Evolutionary conservation across 768 basidiomycete species (phyloP).

Genomic region (Tulasnella sp.): DNA sequence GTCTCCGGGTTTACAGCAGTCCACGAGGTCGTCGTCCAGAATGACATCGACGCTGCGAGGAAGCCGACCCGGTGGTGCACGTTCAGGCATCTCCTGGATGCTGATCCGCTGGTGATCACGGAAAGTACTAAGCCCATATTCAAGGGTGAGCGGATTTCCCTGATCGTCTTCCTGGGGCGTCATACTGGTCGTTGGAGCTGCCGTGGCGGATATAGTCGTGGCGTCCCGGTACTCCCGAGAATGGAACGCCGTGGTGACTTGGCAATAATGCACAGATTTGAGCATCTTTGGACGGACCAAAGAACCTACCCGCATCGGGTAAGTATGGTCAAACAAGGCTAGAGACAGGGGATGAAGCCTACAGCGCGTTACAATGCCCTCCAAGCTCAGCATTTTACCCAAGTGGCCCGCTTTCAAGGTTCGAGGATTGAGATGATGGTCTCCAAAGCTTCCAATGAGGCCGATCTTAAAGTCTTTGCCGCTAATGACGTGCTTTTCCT

Average conservation of each 20-base stretch:
- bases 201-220: constrained; percentile 77
- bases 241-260: constrained; percentile 79
- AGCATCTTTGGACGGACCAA: constrained; percentile 98
- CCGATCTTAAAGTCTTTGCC: constrained; percentile 83
- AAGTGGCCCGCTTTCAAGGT: constrained; percentile 84
- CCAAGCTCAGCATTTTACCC: constrained; percentile 93
- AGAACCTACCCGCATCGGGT: constrained; percentile 44
- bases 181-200: constrained; percentile 78
- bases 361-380: constrained; percentile 97
- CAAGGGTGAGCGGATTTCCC: constrained; percentile 79
- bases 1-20: constrained; percentile 96
- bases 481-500: constrained; percentile 74
- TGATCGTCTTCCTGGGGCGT: constrained; percentile 92
- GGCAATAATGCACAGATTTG: constrained; percentile 92
- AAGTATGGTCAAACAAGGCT: background rate
- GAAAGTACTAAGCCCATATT: constrained; percentile 89
- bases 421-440: constrained; percentile 94
- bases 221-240: constrained; percentile 89
- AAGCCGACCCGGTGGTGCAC: constrained; percentile 94
- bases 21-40: constrained; percentile 93
- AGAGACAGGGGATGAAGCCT: constrained; percentile 26
- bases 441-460: constrained; percentile 94
- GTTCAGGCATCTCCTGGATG: constrained; percentile 99
- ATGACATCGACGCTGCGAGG: constrained; percentile 96
- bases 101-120: constrained; percentile 95